These are phyloP conservation scores for Pseudocercospora eumusae DNA, from an alignment of 2,329 filamentous ascomycete species.

Conservation along the genomic window DNA sequence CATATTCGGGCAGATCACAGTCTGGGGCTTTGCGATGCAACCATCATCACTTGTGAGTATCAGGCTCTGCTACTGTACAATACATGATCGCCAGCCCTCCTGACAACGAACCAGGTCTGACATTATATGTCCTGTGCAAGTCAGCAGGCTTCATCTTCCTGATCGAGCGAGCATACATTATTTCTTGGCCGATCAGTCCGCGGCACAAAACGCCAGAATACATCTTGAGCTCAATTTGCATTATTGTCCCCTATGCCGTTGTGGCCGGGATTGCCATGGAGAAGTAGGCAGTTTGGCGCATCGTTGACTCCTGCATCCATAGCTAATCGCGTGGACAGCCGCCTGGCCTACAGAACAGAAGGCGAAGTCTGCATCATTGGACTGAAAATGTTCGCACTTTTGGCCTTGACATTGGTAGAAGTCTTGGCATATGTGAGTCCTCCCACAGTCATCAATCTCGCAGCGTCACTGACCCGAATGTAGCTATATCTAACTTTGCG, in stretches of 20 bases:
- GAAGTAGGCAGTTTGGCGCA: slow-evolving; percentile 16
- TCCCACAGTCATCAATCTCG: not conserved
- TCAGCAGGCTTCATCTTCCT: slow-evolving; percentile 24
- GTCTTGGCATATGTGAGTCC: slow-evolving; percentile 26
- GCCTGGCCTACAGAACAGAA: slow-evolving; percentile 22
- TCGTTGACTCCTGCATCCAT: not conserved
- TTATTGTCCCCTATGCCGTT: slow-evolving; percentile 23
- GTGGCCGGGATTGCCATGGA: slow-evolving; percentile 22
- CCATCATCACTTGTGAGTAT: slow-evolving; percentile 22
- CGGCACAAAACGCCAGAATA: slow-evolving; percentile 26
- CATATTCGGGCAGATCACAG: slow-evolving; percentile 21
- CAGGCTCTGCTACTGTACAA: not conserved
- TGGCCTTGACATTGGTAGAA: slow-evolving; percentile 25
- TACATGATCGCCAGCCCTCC: not conserved
- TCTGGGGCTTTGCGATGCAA: slow-evolving; percentile 21
- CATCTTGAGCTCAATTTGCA: slow-evolving; percentile 21
- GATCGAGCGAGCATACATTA: slow-evolving; percentile 30
- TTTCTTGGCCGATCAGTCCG: slow-evolving; percentile 26
- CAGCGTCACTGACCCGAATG: slow-evolving; percentile 3
- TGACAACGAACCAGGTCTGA: slow-evolving; percentile 18
- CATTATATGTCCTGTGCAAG: slow-evolving; percentile 26
- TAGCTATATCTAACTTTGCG: slow-evolving; percentile 28
- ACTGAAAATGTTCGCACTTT: slow-evolving; percentile 24
- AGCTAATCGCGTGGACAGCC: slow-evolving; percentile 15
- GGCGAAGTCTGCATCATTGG: slow-evolving; percentile 24